Base-by-base conservation (phyloP, 495 filamentous ascomycete genomes). In the Hypomontagnella monticulosa region DNA sequence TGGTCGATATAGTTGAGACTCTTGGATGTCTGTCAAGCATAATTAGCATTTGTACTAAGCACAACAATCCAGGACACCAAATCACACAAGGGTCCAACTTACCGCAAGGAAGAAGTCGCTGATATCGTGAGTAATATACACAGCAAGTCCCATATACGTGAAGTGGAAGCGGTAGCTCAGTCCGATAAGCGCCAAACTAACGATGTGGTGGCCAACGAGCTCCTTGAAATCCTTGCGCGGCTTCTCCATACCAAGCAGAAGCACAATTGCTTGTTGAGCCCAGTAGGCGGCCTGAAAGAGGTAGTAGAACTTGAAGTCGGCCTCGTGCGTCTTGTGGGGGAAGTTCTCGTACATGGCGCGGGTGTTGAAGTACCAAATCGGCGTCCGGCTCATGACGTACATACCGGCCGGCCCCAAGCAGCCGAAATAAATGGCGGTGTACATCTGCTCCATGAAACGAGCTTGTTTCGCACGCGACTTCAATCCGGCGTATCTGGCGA, bases 311-410 rank as follows among this genome's bases (percentile, higher is more conserved):
- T 99, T 99, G 86, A 98, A 97, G n/a, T 83, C 54, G 37, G 78
- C 90, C 47, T 91, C 91, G 71, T 96, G 94, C 46, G 89, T 89
- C 63, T 85, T 84, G 77, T 99, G 95, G 14, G 95, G 95, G 79
- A 91, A 98, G 7, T 80, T 82, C 76, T 96, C 93, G 73, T 94
- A 99, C 91, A 97, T 96, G 61, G 85, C 93, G 42, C 65, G 67
- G 5, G 91, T 96, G 78, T 96, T 93, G 84, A 98, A 99, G 75
- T 97, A 98, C 95, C 95, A 99, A n/a, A 99, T 85, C 9, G 93
- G 89, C 6, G 93, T 91, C 20, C 85, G 83, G 66, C 82, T 89
- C 96, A 99, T 98, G 58, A 98, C 91, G 67, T 90, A 99, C 74
- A 98, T 77, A 41, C 95, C 95, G 42, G 86, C 87, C 0, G 96